Evolutionary conservation across 805 yeast species (phyloP), one percentile per base, ranked within the genome.

Genomic region (Schwanniomyces occidentalis): DNA sequence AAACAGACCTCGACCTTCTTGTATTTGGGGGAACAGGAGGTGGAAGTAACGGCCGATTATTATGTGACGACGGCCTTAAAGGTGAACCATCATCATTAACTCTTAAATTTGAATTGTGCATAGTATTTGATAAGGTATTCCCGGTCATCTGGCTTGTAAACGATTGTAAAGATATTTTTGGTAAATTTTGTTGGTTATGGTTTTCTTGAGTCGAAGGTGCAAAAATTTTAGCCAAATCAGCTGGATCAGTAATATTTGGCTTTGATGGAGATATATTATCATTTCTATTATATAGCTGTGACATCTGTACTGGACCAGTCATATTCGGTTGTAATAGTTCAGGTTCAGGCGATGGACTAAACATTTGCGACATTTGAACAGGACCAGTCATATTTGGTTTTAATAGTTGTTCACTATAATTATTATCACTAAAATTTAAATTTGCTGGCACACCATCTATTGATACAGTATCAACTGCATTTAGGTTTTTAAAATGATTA

Each of bases 391-490:
- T 61, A 40, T 68, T 69, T n/a, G 74, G 73, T 39, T 52, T 47
- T 25, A 68, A 52, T 9, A 58, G 45, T 5, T 32, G 20, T 16
- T 44, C 44, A 24, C 34, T 38, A 25, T 30, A n/a, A 10, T 45
- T 35, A 31, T 41, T 25, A 13, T 37, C 38, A 26, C 61, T 58
- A 21, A 68, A 52, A 44, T 70, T 80, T 27, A 76, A 63, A 38
- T 69, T 74, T 1, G 82, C 63, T 0, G 88, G 85, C 1, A 75
- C 73, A n/a, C 91, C 90, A 46, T 74, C 80, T 12, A 80, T 73
- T 28, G 85, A 75, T 3, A 82, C 89, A 35, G 86, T 79, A 53
- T 88, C 96, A 24, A 85, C 87, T 18, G 66, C 52, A 43, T 80
- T 76, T 37, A 88, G 82, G 50, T 85, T 81, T 33, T 78, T 82